A percentile compares a stretch with the other conserved stretches of the same genome.
These are phyloP conservation scores for Cnidoscolus chayamansa DNA, from an alignment of 441 rosid species.

Conservation along the genomic window DNA sequence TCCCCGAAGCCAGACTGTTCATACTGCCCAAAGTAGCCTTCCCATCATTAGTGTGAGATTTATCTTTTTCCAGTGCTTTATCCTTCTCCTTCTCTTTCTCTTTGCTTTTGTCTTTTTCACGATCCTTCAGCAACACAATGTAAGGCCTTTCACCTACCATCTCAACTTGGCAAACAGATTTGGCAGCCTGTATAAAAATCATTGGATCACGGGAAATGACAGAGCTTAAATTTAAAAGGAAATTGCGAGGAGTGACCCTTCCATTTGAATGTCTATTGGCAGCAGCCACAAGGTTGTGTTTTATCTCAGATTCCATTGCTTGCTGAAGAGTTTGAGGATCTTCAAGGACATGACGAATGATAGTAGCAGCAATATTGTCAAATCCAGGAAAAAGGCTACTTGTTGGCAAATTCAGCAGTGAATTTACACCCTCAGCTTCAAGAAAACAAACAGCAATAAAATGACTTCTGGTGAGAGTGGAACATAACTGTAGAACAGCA, in stretches of 20 bases:
- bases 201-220: conserved; percentile 85
- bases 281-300: conserved; percentile 72
- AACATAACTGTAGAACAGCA: conserved; percentile 85
- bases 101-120: conserved; percentile 74
- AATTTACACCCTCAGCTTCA: conserved; percentile 76
- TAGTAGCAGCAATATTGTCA: conserved; percentile 82
- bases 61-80: conserved; percentile 63
- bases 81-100: conserved; percentile 87
- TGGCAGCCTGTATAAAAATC: conserved; percentile 79
- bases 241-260: conserved; percentile 81
- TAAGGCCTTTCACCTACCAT: conserved; percentile 95
- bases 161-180: conserved; percentile 83
- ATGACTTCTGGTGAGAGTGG: conserved; percentile 83
- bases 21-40: conserved; percentile 46
- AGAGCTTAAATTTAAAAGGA: conserved; percentile 61
- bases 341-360: conserved; percentile 89
- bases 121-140: conserved; percentile 78
- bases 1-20: conserved; percentile 40
- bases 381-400: conserved; percentile 89
- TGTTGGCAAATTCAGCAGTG: conserved; percentile 76
- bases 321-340: conserved; percentile 98
- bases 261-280: conserved; percentile 84
- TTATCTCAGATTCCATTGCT: conserved; percentile 97
- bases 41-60: conserved; percentile 52
- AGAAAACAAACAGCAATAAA: conserved; percentile 76